A percentile compares a stretch with the other conserved stretches of the same genome.
These are phyloP conservation scores for Silene vulgaris DNA, from an alignment of 179 eudicot genomes.

Conservation along the genomic window DNA sequence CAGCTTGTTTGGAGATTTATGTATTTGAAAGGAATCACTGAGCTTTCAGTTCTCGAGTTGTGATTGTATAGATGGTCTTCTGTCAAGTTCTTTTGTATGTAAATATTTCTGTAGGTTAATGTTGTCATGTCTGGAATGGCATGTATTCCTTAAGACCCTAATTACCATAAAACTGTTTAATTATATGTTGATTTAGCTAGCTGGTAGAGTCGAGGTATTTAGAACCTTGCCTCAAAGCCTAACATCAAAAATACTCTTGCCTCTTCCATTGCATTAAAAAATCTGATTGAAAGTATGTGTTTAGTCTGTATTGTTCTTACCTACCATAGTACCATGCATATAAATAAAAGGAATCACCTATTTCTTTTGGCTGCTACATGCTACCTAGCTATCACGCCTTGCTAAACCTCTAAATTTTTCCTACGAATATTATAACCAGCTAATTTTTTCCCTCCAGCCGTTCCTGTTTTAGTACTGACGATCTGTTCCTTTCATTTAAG, in stretches of 20 bases:
- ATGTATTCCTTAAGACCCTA: neutral
- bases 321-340: neutral
- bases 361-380: neutral
- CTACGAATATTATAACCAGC: no score
- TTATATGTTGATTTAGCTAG: no score
- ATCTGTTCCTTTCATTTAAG: conserved; percentile 5
- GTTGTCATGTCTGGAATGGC: neutral
- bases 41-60: conserved; percentile 3
- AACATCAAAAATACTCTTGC: no score
- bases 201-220: no score
- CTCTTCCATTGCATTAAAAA: no score
- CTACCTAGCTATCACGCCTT: no score
- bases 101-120: neutral
- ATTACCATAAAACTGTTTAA: neutral
- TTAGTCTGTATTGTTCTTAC: neutral
- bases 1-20: neutral
- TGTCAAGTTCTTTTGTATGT: neutral
- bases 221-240: no score
- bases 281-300: neutral
- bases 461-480: neutral
- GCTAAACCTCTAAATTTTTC: no score
- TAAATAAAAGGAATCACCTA: neutral
- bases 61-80: neutral
- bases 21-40: neutral
- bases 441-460: no score